phyloP scores from a whole-genome alignment of 805 yeast species.

The Komagataella phaffii region DNA sequence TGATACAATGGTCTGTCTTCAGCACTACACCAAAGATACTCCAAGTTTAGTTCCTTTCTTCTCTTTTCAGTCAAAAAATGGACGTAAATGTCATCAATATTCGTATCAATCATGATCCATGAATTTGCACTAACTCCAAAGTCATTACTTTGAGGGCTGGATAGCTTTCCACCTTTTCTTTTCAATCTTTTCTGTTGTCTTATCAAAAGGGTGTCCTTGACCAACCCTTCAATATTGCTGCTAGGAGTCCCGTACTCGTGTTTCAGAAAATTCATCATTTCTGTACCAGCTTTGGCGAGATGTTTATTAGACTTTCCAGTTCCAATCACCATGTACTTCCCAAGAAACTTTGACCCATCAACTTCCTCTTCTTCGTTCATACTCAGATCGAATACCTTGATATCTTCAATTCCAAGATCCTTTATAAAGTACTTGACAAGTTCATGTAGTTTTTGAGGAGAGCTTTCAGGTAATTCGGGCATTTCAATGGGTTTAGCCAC shows the following conservation, averaged over 20 bases:
- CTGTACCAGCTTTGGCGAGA: constrained; percentile 53
- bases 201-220: constrained; percentile 41
- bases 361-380: constrained; percentile 16
- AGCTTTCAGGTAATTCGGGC: constrained; percentile 44
- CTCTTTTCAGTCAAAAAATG: constrained; percentile 66
- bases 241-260: constrained; percentile 13
- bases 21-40: constrained; percentile 44
- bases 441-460: constrained; percentile 39
- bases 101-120: constrained; percentile 75
- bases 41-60: constrained; percentile 57
- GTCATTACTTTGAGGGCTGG: constrained; percentile 37
- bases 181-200: constrained; percentile 36
- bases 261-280: constrained; percentile 46
- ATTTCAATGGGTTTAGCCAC: constrained; percentile 13
- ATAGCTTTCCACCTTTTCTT: constrained; percentile 40
- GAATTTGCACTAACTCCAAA: constrained; percentile 49
- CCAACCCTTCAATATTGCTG: constrained; percentile 53
- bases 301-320: constrained; percentile 74
- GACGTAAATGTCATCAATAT: constrained; percentile 46
- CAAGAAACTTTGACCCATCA: constrained; percentile 22
- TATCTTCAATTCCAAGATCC: constrained; percentile 53
- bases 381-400: constrained; percentile 53
- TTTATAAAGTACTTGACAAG: constrained; percentile 33
- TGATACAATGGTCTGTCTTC: constrained; percentile 21
- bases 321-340: constrained; percentile 45